Conservation (phyloP, 2,329 filamentous ascomycete genomes). For the Diaporthe sp. region DNA sequence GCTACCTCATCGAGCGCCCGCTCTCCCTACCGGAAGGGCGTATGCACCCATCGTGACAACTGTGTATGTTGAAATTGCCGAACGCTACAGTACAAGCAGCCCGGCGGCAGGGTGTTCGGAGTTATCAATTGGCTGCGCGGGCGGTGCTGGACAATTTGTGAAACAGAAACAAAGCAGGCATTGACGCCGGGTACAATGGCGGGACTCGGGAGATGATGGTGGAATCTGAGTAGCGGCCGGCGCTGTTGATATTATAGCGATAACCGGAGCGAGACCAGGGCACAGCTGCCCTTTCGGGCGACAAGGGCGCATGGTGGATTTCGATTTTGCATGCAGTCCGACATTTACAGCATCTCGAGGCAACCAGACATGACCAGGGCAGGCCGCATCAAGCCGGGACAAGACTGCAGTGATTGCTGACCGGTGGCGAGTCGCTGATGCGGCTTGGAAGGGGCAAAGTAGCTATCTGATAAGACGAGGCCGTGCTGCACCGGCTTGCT, state of each 20-base stretch:
- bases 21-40: not conserved
- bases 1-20: not conserved
- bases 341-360: slow-evolving; percentile 5
- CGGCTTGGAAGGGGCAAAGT: not conserved
- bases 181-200: slow-evolving; percentile 19
- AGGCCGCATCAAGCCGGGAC: slow-evolving; percentile 15
- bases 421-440: slow-evolving; percentile 9
- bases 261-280: slow-evolving; percentile 18
- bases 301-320: not conserved
- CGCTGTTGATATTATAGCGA: slow-evolving; percentile 13
- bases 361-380: not conserved
- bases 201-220: slow-evolving; percentile 20
- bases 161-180: slow-evolving; percentile 16
- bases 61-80: slow-evolving; percentile 4
- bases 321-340: slow-evolving; percentile 2
- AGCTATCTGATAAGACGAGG: slow-evolving; percentile 13
- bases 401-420: slow-evolving; percentile 8
- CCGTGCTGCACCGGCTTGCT: not conserved
- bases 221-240: slow-evolving; percentile 10
- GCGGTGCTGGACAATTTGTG: not conserved
- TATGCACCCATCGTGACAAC: not conserved
- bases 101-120: not conserved
- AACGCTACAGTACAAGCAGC: not conserved
- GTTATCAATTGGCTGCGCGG: slow-evolving; percentile 6
- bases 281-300: slow-evolving; percentile 10